These are phyloP conservation scores for Trypanosoma mega DNA, from an alignment of 208 protist species.

Conservation along the genomic window DNA sequence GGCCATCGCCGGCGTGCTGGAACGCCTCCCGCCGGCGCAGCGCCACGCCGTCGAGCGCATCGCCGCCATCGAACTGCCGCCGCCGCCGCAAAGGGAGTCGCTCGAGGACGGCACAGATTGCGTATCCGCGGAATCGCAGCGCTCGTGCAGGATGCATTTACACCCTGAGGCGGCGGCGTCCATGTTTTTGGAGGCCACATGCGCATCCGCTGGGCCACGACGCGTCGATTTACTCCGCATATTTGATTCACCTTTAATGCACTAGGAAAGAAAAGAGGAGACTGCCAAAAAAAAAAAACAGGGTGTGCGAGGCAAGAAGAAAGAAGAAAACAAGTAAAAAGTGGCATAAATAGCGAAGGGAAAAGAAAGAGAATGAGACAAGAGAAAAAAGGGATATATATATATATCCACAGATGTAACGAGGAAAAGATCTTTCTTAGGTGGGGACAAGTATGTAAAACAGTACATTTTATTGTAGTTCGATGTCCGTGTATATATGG, in stretches of 20 bases:
- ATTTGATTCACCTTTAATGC: not conserved
- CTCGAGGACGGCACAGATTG: not conserved
- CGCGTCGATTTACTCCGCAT: slow-evolving; percentile 1
- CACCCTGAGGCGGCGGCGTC: slow-evolving; percentile 1
- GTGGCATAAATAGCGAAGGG: too few species aligned
- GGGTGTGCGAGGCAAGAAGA: too few species aligned
- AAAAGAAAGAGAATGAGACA: too few species aligned
- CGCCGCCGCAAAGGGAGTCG: not conserved
- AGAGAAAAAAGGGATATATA: too few species aligned
- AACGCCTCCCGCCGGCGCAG: slow-evolving; percentile 22
- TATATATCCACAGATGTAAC: too few species aligned
- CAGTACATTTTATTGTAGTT: not conserved
- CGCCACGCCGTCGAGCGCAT: slow-evolving; percentile 22
- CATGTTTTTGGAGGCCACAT: slow-evolving; percentile 12
- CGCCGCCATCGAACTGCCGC: slow-evolving; percentile 12
- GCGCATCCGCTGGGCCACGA: not conserved
- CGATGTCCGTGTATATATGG: not conserved
- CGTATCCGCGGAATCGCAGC: not conserved
- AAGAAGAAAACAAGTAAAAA: too few species aligned
- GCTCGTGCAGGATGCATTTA: not conserved
- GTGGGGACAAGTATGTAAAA: too few species aligned
- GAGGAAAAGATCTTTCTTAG: too few species aligned
- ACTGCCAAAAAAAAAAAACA: not conserved
- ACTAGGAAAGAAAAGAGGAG: not conserved
- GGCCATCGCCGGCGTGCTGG: slow-evolving; percentile 22